Percentiles rank a stretch among this genome's conserved stretches.
phyloP scores from a whole-genome alignment of 352 stramenopile genomes.

The Phytopythium delawarense region DNA sequence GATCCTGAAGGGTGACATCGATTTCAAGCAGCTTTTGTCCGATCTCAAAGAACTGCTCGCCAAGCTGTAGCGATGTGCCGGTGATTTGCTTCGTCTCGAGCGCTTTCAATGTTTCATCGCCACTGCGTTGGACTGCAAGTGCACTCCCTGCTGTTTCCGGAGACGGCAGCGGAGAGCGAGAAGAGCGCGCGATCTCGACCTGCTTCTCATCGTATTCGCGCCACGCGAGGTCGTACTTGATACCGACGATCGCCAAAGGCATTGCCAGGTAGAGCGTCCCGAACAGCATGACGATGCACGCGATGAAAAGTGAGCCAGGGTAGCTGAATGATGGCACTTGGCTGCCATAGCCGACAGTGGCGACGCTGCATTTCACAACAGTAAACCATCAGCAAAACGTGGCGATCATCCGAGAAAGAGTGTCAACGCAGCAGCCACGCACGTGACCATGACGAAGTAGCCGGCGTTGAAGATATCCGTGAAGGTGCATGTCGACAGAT shows the following conservation, averaged over 20 bases:
- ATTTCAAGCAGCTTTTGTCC: constrained; percentile 20
- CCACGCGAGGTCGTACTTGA: constrained; percentile 46
- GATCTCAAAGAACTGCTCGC: constrained; percentile 36
- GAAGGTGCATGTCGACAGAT: constrained; percentile 42
- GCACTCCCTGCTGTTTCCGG: not conserved
- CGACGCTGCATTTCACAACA: constrained; percentile 21
- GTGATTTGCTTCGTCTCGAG: constrained; percentile 25
- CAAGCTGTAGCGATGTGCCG: constrained; percentile 21
- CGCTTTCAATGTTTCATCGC: constrained; percentile 23
- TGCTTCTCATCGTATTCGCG: constrained; percentile 20
- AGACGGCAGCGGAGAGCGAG: not conserved
- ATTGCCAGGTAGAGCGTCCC: constrained; percentile 48
- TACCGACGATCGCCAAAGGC: constrained; percentile 51
- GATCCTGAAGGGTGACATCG: constrained; percentile 8
- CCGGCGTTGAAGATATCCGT: constrained; percentile 58
- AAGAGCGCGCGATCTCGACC: not conserved
- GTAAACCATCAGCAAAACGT: not conserved
- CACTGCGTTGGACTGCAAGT: not conserved
- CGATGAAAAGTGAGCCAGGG: constrained; percentile 23
- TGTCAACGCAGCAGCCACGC: not conserved
- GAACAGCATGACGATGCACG: constrained; percentile 52
- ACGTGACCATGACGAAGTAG: constrained; percentile 64
- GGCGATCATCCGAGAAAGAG: not conserved
- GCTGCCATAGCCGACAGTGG: constrained; percentile 50
- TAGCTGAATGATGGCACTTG: constrained; percentile 46